Evolutionary conservation across 495 filamentous ascomycete genomes (phyloP).

Genomic region (Extremus antarcticus): DNA sequence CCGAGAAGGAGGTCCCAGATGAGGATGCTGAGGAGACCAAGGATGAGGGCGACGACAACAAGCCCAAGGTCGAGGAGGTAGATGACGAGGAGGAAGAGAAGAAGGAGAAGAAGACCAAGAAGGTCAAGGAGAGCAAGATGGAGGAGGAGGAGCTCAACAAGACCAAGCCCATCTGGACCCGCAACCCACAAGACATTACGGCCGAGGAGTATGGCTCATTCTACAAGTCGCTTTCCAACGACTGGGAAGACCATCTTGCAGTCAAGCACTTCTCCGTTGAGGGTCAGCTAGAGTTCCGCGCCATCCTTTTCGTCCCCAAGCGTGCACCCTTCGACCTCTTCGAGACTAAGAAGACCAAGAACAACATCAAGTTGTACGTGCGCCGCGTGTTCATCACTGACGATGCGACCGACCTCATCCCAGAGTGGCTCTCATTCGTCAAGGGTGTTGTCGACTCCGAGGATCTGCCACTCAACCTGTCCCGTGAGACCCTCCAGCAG

Average conservation of each 20-base stretch:
- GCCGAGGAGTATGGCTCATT: constrained; percentile 95
- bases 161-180: constrained; percentile 99
- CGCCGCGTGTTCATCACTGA: constrained; percentile 99
- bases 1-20: constrained; percentile 95
- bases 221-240: constrained; percentile 99
- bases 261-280: constrained; percentile 99
- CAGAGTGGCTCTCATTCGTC: constrained; percentile 98
- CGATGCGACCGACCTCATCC: constrained; percentile 96
- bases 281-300: constrained; percentile 99
- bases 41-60: constrained; percentile 53
- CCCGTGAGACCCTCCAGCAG: constrained; percentile 99
- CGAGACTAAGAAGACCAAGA: constrained; percentile 99
- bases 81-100: constrained; percentile 75
- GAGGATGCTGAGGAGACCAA: constrained; percentile 78
- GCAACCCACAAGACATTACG: constrained; percentile 91
- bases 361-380: constrained; percentile 99
- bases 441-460: constrained; percentile 99
- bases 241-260: constrained; percentile 98
- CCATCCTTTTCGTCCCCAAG: constrained; percentile 98
- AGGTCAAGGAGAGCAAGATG: constrained; percentile 94
- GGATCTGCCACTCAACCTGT: constrained; percentile 96
- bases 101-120: constrained; percentile 96
- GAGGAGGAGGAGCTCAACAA: constrained; percentile 99
- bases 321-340: constrained; percentile 98
- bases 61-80: constrained; percentile 79